Base-by-base conservation (phyloP, 257 asterid species). In the Nicotiana paniculata region DNA sequence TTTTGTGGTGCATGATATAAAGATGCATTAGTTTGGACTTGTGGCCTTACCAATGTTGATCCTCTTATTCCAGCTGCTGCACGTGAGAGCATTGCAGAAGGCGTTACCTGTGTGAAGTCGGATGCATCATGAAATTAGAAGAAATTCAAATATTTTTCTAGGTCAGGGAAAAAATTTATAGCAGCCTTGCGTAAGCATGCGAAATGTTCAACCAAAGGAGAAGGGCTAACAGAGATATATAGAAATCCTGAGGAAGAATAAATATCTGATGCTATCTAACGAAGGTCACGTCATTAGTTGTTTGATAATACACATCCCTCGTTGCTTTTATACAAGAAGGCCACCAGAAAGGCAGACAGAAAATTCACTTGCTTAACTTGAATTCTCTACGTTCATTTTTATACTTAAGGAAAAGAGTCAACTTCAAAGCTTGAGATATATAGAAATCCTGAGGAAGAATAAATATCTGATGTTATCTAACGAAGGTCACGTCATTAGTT, bases 21-120 rank as follows among this genome's bases (percentile, higher is more conserved):
- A 26, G 28, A 26, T 48, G 13, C 24, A 21, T 11, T 72, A 72
- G 79, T 26, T 74, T 26, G 43, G 9, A 51, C 28, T 48, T 66
- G 48, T 48, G 21, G 67, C 80, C 90, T 86, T 86, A 95, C 99
- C 97, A 95, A 75, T 80, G 98, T 96, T n/a, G 97, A 89, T 82
- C 98, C 99, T 89, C 99, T 86, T 83, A 96, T 96, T 81, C 99
- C 99, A 82, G 99, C 97, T 13, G 98, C 97, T 33, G 97, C 86
- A 67, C 99, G 98, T 11, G 99, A 93, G 72, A 96, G 92, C 94
- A 94, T 85, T 55, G 98, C 99, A 88, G 90, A 92, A 3, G 97
- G 99, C 17, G 99, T 96, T 85, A 96, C 97, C 99, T 96, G 92
- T 81, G 65, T 61, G 80, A 63, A 82, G 74, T 61, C 55, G 24